Evolutionary conservation across 2,329 filamentous ascomycete genomes (phyloP), one percentile per base, ranked within the genome.

Genomic region (Hypocreales sp.): DNA sequence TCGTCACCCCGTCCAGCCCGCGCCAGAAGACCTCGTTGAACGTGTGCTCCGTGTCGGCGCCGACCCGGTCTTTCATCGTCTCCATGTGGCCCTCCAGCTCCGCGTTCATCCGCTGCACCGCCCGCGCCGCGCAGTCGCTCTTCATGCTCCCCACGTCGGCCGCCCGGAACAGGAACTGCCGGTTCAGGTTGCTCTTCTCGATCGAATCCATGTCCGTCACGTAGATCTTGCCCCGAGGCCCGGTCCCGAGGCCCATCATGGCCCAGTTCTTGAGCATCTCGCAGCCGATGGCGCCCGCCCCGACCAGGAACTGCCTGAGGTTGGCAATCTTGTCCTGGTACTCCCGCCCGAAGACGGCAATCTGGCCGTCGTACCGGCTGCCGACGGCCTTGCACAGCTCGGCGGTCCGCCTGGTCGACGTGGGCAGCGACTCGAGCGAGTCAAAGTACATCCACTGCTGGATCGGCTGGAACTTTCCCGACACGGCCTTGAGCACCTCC

Each of bases 231-330:
- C 90, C 90, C 26, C 84, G 70, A 4, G 83, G 81, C 4, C 90
- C 90, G 24, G 80, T 81, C 24, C 79, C 87, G 17, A 98, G 64
- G 39, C 90, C 90, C 51, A 95, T 92, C 86, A 98, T 92, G 20
- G 92, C 87, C 86, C 90, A 98, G 55, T 95, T 95, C 71, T 98
- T 98, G 40, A 98, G 61, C 79, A 95, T 98, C 50, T 98, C 90
- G 47, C 90, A 98, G 24, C 90, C 90, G 50, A 98, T 98, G 36
- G 92, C 90, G 43, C 90, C 90, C 25, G 90, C 83, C 40, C 90
- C 90, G 31, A 98, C 90, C 30, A 98, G 65, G 61, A 98, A 98
- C 44, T 95, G 74, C 45, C 77, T 90, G 35, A 90, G 56, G 44
- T 94, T 92, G 34, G 78, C 71, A 40, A 98, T 69, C 64, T 93